Base-by-base conservation (phyloP, 2,329 filamentous ascomycete species). In the Zarea fungicola region DNA sequence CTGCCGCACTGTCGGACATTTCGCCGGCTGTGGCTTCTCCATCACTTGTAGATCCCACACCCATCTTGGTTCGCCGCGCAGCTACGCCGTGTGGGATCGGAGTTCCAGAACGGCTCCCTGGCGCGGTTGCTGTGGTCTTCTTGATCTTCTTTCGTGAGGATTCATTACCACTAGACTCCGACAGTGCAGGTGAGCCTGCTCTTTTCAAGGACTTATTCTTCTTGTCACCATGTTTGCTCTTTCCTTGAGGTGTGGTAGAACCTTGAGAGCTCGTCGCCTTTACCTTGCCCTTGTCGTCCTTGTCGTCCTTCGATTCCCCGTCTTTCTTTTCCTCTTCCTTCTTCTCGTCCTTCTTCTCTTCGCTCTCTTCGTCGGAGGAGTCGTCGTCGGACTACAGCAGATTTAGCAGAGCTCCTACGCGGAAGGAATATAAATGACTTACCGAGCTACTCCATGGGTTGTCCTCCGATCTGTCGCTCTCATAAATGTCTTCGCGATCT, bases 91-190 rank as follows among this genome's bases (percentile, higher is more conserved):
- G 61, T 2, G 77, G 71, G 37, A 80, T 60, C 16, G 81, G 80
- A 8, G 80, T 84, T 11, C 70, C 71, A 16, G 76, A 71, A 18
- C 80, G 77, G 51, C 80, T 82, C 46, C 71, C 71, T 2, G 73
- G 64, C 13, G 76, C 75, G 14, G 71, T 62, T 3, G 63, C 65
- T 2, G 68, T 67, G 53, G 81, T 77, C 63, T 85, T 86, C 70
- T 85, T 87, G 62, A 86, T 81, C 63, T 78, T 80, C 71, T 88
- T 89, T 69, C 93, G 85, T 21, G 84, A 81, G 1, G 88, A 92
- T 64, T 97, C 92, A 58, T 91, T 95, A 46, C 89, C 92, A 63
- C 89, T 95, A 9, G 89, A 89, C 63, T 97, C 92, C 2, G 90
- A 96, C 26, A 87, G 76, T 55, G 91, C 86, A 3, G 91, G 89